These are phyloP conservation scores for Paraglomus brasilianum DNA, from an alignment of 192 early-diverging fungal species.

Conservation along the genomic window DNA sequence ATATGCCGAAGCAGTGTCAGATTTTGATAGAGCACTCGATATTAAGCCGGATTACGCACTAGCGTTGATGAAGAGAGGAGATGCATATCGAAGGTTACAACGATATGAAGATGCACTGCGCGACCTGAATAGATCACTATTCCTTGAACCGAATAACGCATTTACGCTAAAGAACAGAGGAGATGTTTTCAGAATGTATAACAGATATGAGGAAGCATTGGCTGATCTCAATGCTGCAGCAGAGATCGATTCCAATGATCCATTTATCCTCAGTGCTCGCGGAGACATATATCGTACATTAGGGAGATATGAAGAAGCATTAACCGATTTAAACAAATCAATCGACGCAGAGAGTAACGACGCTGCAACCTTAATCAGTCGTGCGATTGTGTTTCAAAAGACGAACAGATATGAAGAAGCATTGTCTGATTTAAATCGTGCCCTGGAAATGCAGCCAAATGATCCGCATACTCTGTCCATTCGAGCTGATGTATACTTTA, in stretches of 20 bases:
- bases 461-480: neutral
- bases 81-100: neutral
- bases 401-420: neutral
- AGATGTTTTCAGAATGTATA: neutral
- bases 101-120: neutral
- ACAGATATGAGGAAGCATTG: neutral
- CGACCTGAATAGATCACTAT: neutral
- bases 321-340: slow-evolving; percentile 7
- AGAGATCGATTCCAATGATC: neutral
- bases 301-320: neutral
- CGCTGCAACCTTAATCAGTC: neutral
- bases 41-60: no score
- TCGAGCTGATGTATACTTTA: slow-evolving; percentile 11
- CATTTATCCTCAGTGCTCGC: neutral
- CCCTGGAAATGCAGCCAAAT: slow-evolving; percentile 19
- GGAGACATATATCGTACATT: neutral
- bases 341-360: neutral
- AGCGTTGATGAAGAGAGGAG: no score
- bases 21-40: neutral
- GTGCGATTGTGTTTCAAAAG: slow-evolving; percentile 5
- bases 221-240: neutral
- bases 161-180: neutral
- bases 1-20: neutral
- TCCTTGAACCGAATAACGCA: slow-evolving; percentile 2
- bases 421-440: slow-evolving; percentile 9